Conservation (phyloP, 208 protist genomes). For the Crithidia thermophila region DNA sequence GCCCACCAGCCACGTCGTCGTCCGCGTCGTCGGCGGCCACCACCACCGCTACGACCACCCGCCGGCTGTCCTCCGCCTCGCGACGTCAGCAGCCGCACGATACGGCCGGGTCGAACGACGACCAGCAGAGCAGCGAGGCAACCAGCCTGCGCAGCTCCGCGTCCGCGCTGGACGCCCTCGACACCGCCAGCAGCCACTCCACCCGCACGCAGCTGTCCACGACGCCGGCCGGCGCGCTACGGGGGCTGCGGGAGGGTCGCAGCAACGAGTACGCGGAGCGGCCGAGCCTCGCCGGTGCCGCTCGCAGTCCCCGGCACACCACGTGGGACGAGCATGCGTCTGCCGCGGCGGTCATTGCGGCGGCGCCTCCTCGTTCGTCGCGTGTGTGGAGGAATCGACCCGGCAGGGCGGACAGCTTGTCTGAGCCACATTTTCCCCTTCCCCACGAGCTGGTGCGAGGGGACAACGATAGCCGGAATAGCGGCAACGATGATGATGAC, state of each 20-base stretch:
- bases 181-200: not conserved
- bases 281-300: not conserved
- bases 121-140: not conserved
- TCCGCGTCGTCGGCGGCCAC: not conserved
- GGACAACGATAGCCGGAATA: too few species aligned
- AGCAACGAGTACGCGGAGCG: constrained; percentile 8
- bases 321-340: not conserved
- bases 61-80: too few species aligned
- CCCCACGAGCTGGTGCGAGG: too few species aligned
- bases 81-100: too few species aligned
- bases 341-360: not conserved
- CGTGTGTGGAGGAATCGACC: too few species aligned
- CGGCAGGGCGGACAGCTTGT: too few species aligned
- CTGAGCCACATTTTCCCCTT: too few species aligned
- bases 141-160: not conserved
- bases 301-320: not conserved
- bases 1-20: not conserved
- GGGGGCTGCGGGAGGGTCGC: not conserved
- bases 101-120: too few species aligned
- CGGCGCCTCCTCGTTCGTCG: not conserved
- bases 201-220: not conserved
- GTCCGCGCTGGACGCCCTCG: not conserved
- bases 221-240: too few species aligned
- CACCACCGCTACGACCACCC: not conserved
- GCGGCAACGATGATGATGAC: not conserved